Percentiles rank a stretch among this genome's conserved stretches.
These are phyloP conservation scores for Mallotus japonicus DNA, from an alignment of 441 rosid genomes.

Conservation along the genomic window DNA sequence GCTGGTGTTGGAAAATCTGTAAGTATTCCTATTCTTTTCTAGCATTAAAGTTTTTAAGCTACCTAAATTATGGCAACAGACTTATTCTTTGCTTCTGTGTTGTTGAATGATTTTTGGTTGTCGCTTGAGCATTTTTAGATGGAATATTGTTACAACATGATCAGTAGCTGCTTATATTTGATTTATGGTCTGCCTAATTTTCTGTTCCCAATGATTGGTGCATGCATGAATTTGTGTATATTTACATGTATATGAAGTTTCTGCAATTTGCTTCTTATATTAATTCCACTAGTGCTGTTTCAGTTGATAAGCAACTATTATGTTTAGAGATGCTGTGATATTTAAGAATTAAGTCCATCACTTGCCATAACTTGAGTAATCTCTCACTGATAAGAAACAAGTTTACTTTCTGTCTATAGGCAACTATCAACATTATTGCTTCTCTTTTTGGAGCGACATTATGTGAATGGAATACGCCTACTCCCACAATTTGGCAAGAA, in stretches of 20 bases:
- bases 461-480: conserved; percentile 90
- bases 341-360: background rate
- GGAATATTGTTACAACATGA: background rate
- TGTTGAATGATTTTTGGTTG: conserved; percentile 1
- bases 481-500: conserved; percentile 95
- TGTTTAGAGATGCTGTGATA: background rate
- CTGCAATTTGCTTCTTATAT: background rate
- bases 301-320: background rate
- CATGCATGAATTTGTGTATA: background rate
- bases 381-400: conserved; percentile 17
- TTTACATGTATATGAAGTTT: background rate
- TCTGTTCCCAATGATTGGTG: background rate
- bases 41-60: no score
- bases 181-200: background rate
- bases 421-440: conserved; percentile 65
- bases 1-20: conserved; percentile 95
- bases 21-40: conserved; percentile 31
- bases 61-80: no score
- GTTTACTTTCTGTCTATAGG: conserved; percentile 37
- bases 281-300: background rate
- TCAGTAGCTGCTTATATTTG: background rate
- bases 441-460: conserved; percentile 69
- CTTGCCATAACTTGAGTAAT: background rate
- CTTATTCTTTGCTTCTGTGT: background rate
- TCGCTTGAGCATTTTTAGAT: background rate